phyloP scores from a whole-genome alignment of 805 yeast genomes.

The Ogataea naganishii region DNA sequence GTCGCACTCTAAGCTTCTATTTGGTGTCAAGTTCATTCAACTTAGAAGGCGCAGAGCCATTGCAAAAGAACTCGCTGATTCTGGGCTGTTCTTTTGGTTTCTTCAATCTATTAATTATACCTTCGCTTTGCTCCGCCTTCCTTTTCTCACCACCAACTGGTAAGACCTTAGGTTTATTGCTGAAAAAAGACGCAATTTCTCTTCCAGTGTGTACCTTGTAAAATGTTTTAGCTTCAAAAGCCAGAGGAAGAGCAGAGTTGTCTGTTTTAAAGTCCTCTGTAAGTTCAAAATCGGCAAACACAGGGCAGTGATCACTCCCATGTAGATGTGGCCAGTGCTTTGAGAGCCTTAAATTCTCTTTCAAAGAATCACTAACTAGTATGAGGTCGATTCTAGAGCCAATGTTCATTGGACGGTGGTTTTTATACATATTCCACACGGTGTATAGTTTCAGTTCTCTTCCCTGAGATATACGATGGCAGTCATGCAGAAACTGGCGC shows the following conservation, averaged over 20 bases:
- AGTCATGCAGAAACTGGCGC: constrained; percentile 44
- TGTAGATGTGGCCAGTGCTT: constrained; percentile 59
- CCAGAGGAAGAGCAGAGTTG: constrained; percentile 17
- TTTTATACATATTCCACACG: constrained; percentile 81
- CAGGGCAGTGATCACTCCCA: constrained; percentile 96
- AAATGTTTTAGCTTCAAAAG: constrained; percentile 45
- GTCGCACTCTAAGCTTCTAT: no score
- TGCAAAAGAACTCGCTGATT: no score
- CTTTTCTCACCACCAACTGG: no score
- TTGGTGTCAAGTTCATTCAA: no score
- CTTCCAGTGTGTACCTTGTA: constrained; percentile 28
- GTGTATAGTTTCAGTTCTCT: constrained; percentile 65
- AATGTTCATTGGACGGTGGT: constrained; percentile 70
- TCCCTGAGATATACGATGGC: constrained; percentile 49
- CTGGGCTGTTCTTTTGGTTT: constrained; percentile 2
- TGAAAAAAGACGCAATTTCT: constrained; percentile 23
- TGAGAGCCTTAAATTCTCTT: constrained; percentile 25
- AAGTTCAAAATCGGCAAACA: constrained; percentile 61
- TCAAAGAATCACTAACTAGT: constrained; percentile 35
- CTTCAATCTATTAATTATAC: background rate
- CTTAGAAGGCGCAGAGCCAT: no score
- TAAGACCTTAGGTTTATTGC: background rate
- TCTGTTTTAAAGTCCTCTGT: constrained; percentile 5
- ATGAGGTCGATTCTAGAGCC: constrained; percentile 88
- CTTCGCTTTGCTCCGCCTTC: no score